A percentile compares a stretch with the other conserved stretches of the same genome.
Evolutionary conservation across 331 rosid genomes (phyloP).

Genomic region (Cucumis variabilis): DNA sequence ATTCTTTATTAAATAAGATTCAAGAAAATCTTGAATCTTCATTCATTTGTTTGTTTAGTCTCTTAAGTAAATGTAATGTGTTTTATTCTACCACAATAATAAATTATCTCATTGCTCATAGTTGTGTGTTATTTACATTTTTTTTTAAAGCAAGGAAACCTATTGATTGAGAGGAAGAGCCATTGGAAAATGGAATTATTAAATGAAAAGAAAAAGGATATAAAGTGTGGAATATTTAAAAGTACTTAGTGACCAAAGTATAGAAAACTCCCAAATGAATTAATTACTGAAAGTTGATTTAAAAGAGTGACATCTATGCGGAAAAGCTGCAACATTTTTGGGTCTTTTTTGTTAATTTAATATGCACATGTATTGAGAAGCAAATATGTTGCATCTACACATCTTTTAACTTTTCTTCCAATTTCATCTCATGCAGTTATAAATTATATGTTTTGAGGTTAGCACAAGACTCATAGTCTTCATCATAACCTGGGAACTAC

Average conservation of each 20-base stretch:
- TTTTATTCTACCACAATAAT: background rate
- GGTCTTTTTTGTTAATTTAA: background rate
- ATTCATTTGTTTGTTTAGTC: background rate
- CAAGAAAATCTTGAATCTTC: background rate
- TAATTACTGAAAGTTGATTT: background rate
- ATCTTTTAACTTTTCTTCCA: no score
- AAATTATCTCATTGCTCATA: background rate
- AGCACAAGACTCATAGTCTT: no score
- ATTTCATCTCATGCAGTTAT: no score
- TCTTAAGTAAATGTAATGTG: background rate
- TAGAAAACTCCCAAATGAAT: no score
- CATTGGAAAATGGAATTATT: background rate
- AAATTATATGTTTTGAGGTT: no score
- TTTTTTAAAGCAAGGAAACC: no score
- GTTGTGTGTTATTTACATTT: background rate
- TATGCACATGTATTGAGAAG: no score
- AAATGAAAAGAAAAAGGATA: no score
- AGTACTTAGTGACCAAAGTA: background rate
- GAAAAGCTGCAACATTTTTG: background rate
- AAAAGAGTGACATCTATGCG: background rate
- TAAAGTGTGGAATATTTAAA: background rate
- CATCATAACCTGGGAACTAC: no score
- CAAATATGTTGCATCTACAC: no score
- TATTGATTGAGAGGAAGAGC: no score
- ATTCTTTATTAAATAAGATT: background rate